Conservation (phyloP, 257 asterid genomes). For the Fraxinus cuspidata region DNA sequence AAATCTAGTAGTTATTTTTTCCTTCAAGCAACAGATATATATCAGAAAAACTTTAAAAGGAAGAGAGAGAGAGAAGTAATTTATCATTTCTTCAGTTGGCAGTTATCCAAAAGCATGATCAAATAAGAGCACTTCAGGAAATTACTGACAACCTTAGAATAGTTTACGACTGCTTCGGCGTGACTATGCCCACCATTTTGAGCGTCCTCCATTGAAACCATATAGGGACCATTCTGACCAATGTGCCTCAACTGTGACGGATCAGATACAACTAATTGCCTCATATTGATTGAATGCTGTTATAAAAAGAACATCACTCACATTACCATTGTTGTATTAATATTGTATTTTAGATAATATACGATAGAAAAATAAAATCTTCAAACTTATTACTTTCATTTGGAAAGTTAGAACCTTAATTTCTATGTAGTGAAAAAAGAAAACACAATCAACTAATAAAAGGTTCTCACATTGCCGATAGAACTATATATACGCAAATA, state of each 20-base stretch:
- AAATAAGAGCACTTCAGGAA: neutral
- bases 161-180: neutral
- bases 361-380: neutral
- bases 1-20: neutral
- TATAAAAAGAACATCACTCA: neutral
- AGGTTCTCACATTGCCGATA: neutral
- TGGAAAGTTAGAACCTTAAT: neutral
- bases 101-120: neutral
- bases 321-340: neutral
- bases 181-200: conserved; percentile 2
- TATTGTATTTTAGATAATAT: neutral
- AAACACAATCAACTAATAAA: neutral
- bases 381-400: neutral
- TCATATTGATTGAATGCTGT: conserved; percentile 4
- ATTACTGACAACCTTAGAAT: neutral
- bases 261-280: conserved; percentile 5
- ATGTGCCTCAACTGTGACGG: neutral
- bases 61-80: neutral
- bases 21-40: neutral
- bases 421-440: neutral
- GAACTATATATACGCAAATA: neutral
- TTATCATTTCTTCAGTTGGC: neutral
- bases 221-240: neutral
- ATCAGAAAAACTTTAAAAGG: neutral
- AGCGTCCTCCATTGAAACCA: neutral